These are phyloP conservation scores for Parathielavia appendiculata DNA, from an alignment of 495 filamentous ascomycete genomes.

Conservation along the genomic window DNA sequence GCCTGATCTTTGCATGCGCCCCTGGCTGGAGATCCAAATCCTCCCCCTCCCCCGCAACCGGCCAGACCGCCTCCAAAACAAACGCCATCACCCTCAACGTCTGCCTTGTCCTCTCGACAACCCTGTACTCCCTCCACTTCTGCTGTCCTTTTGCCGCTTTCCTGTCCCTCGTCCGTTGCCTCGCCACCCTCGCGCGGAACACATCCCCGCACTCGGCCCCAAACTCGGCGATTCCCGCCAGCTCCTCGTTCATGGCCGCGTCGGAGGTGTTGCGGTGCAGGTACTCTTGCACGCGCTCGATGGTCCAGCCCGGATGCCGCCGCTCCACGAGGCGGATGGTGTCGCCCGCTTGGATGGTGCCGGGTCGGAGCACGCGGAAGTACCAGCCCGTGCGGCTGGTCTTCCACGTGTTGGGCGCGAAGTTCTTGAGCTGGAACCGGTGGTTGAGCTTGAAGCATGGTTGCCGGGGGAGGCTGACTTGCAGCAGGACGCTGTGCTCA, in stretches of 20 bases:
- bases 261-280: constrained; percentile 46
- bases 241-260: constrained; percentile 40
- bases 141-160: constrained; percentile 13
- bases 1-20: constrained; percentile 41
- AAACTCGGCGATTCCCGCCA: constrained; percentile 43
- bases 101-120: constrained; percentile 41
- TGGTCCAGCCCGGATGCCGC: constrained; percentile 48
- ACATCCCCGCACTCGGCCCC: constrained; percentile 42
- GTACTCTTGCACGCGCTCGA: constrained; percentile 52
- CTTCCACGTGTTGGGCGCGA: constrained; percentile 50
- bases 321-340: constrained; percentile 41
- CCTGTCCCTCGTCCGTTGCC: constrained; percentile 29
- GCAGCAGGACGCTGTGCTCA: constrained; percentile 14
- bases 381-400: constrained; percentile 52
- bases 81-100: constrained; percentile 41
- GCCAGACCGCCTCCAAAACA: constrained; percentile 33
- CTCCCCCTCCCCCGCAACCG: constrained; percentile 15
- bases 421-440: constrained; percentile 50
- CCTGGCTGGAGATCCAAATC: constrained; percentile 28
- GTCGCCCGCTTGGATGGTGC: constrained; percentile 45
- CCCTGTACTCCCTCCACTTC: constrained; percentile 40
- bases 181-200: constrained; percentile 38
- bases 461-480: constrained; percentile 46
- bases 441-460: constrained; percentile 57
- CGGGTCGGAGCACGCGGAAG: constrained; percentile 47